Base-by-base conservation (phyloP, 768 basidiomycete species). In the Boletus barrowsii region DNA sequence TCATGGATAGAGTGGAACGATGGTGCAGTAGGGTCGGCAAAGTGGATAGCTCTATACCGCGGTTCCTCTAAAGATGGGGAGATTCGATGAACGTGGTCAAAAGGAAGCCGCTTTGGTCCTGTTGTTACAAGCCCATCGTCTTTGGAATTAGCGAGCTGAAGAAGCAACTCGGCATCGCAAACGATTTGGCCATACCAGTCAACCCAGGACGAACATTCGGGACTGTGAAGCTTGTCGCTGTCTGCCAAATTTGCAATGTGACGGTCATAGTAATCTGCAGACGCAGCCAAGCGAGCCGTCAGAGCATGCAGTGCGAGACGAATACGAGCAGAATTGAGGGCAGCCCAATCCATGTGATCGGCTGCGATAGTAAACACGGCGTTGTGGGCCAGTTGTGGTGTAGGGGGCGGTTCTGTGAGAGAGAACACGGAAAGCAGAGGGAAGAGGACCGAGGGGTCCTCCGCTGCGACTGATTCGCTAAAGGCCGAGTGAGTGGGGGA, bases 271-370 rank as follows among this genome's bases (percentile, higher is more conserved):
- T 84, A 83, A 48, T 87, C 80, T 66, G 88, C 92, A 64, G 87
- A 89, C 0, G 94, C 93, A 54, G 92, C 85, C 26, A 98, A 79
- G 62, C 84, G 87, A 0, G 95, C 93, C 0, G 83, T 83, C 8
- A 87, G 79, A 3, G 86, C 81, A 59, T 95, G 91, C 49, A 95
- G 75, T 0, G 84, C 87, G 24, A 98, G 77, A 43, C 83, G 83
- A 69, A 88, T 79, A 57, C 91, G 78, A 13, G 93, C 80, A 1
- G 81, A 75, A 26, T 80, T 78, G 14, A 83, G 62, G 2, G 75
- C 57, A 14, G 77, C 66, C 0, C 82, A 79, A 14, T 81, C 67
- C 49, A 84, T 70, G 11, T 92, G 66, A 13, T 52, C 13, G 11
- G 62, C 59, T 0, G 81, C 79, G 47, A 75, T 70, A 42, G 81